Evolutionary conservation across 1,139 yeast genomes (phyloP), one percentile per base, ranked within the genome.

Genomic region (Debaryomycetaceae sp.): DNA sequence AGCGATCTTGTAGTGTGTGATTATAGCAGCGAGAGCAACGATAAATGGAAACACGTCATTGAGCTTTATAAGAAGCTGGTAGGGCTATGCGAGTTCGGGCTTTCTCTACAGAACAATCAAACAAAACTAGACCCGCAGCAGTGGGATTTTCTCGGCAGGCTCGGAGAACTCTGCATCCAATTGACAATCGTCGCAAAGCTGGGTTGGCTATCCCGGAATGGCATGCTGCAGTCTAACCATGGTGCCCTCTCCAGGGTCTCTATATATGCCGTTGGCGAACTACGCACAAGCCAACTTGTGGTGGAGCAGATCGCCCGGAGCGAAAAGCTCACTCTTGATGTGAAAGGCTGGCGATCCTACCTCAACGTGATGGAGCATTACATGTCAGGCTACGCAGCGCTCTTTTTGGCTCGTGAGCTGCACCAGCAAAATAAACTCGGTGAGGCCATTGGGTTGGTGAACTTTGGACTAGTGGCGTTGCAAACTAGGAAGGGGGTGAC

Each of bases 191-290:
- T 64, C 22, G 50, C 59, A 15, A 64, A 62, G 36, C 57, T 56
- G 14, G 53, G 62, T 3, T 61, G 68, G 67, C 32, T 54, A 13
- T 62, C 58, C 36, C 39, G 70, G 27, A 62, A 58, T 30, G 31
- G 55, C 1, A 50, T 58, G 25, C 42, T 43, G 8, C 47, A 60
- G 6, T 45, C 40, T 12, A 63, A 61, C 32, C 64, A 62, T 36
- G 65, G 63, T 1, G 57, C 62, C 0, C 43, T 64, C 15, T 51
- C 66, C 8, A 44, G 68, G 31, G 70, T 64, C 7, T 63, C 70
- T 3, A 55, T 64, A 3, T 62, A 47, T 37, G 47, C 56, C 2
- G 36, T 56, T 25, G 56, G 57, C 35, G 69, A 63, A 36, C 33
- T 62, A 13, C 41, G 43, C 22, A 38, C 36, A 3, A 23, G 31